Evolutionary conservation across 192 early-diverging fungal genomes (phyloP).

Genomic region (Spizellomyces sp.): DNA sequence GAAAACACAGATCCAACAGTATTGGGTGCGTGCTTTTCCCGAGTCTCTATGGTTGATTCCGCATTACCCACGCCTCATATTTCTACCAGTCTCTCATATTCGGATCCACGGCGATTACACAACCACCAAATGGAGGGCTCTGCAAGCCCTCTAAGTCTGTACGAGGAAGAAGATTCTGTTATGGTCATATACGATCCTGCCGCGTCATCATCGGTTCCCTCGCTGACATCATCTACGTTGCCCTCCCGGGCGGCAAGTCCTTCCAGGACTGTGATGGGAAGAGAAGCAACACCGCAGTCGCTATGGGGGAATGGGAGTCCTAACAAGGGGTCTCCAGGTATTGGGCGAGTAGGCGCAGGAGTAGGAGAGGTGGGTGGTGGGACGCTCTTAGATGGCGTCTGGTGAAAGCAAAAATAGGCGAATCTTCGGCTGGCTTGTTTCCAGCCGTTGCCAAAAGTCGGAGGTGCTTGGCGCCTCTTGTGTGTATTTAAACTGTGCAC

Average conservation of each 20-base stretch:
- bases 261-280: background rate
- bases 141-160: slow-evolving; percentile 11
- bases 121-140: background rate
- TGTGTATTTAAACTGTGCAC: no score
- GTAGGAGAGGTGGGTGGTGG: no score
- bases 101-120: slow-evolving; percentile 7
- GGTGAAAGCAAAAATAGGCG: no score
- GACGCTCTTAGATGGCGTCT: no score
- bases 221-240: slow-evolving; percentile 6
- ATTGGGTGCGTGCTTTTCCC: background rate
- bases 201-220: slow-evolving; percentile 12
- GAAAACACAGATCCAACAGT: background rate
- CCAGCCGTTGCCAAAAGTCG: no score
- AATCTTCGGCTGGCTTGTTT: no score
- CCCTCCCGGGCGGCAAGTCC: slow-evolving; percentile 9
- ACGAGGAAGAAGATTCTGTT: slow-evolving; percentile 14
- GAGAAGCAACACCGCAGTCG: no score
- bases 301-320: no score
- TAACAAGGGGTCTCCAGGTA: no score
- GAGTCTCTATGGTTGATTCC: background rate
- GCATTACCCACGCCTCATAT: background rate
- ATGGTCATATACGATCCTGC: slow-evolving; percentile 5
- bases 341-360: no score
- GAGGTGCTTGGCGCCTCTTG: no score
- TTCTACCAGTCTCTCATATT: background rate